Evolutionary conservation across 1,284 basidiomycete species (phyloP).

Genomic region (Cryptococcus sp.): DNA sequence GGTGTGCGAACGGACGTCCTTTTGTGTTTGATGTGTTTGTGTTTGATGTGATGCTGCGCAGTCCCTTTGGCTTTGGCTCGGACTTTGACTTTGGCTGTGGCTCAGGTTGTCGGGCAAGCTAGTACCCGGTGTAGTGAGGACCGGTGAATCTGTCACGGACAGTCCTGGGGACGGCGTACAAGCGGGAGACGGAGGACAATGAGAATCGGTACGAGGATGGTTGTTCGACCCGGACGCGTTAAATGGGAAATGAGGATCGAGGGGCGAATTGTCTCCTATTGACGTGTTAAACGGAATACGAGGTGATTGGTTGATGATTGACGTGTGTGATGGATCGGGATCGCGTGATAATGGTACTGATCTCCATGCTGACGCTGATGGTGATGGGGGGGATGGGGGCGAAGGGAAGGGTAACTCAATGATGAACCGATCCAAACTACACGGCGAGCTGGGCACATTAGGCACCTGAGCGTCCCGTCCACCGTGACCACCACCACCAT

Average conservation of each 20-base stretch:
- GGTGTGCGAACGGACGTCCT: neutral
- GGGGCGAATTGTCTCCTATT: conserved; percentile 8
- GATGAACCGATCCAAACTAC: conserved; percentile 15
- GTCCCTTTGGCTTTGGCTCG: no score
- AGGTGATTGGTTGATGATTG: conserved; percentile 2
- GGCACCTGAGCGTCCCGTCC: neutral
- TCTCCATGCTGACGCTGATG: neutral
- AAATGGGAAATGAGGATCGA: conserved; percentile 13
- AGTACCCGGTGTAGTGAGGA: conserved; percentile 11
- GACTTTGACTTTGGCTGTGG: no score
- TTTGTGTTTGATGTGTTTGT: neutral
- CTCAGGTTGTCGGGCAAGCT: no score
- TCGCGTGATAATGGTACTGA: no score
- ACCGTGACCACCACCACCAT: neutral
- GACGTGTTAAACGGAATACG: neutral
- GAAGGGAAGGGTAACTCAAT: conserved; percentile 7
- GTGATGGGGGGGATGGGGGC: conserved; percentile 6
- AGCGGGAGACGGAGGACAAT: conserved; percentile 16
- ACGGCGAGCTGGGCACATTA: conserved; percentile 18
- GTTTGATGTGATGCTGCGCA: neutral
- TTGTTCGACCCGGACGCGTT: neutral
- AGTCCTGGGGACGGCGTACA: conserved; percentile 15
- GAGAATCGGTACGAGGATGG: neutral
- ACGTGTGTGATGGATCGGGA: neutral
- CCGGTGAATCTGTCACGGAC: conserved; percentile 11